phyloP scores from a whole-genome alignment of 257 asterid species.

The Solanum chmielewskii region DNA sequence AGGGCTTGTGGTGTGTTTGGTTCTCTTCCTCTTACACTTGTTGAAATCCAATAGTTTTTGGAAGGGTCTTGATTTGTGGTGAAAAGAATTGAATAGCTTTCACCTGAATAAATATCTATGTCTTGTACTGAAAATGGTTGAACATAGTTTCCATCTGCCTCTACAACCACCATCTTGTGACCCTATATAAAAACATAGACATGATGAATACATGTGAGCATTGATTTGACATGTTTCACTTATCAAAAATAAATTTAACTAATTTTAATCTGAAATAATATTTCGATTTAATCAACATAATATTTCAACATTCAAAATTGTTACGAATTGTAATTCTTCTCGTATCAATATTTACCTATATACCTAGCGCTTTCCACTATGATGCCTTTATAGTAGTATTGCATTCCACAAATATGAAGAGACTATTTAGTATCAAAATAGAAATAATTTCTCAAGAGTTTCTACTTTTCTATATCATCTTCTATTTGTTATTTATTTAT shows the following conservation, averaged over 20 bases:
- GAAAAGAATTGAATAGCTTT: slow-evolving; percentile 64
- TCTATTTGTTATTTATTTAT: neutral
- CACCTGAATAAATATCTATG: slow-evolving; percentile 81
- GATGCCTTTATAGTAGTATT: neutral
- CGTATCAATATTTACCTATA: too few relatives aligned
- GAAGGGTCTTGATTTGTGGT: slow-evolving; percentile 49
- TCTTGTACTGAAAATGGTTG: slow-evolving; percentile 49
- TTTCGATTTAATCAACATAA: neutral
- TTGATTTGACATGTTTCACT: neutral
- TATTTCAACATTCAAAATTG: too few relatives aligned
- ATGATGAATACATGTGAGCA: neutral
- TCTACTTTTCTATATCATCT: neutral
- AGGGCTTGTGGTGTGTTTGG: slow-evolving; percentile 70
- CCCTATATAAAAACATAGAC: slow-evolving; percentile 14
- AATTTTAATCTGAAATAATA: too few relatives aligned
- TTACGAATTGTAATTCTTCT: too few relatives aligned
- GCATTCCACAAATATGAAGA: neutral
- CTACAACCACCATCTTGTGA: slow-evolving; percentile 68
- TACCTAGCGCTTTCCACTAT: too few relatives aligned
- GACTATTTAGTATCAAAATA: neutral
- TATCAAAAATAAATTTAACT: neutral
- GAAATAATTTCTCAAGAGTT: neutral
- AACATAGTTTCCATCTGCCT: slow-evolving; percentile 78
- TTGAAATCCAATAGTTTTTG: slow-evolving; percentile 56
- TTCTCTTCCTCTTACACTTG: slow-evolving; percentile 54